Evolutionary conservation across 2,329 filamentous ascomycete species (phyloP), one percentile per base, ranked within the genome.

Genomic region (Talaromyces sp.): DNA sequence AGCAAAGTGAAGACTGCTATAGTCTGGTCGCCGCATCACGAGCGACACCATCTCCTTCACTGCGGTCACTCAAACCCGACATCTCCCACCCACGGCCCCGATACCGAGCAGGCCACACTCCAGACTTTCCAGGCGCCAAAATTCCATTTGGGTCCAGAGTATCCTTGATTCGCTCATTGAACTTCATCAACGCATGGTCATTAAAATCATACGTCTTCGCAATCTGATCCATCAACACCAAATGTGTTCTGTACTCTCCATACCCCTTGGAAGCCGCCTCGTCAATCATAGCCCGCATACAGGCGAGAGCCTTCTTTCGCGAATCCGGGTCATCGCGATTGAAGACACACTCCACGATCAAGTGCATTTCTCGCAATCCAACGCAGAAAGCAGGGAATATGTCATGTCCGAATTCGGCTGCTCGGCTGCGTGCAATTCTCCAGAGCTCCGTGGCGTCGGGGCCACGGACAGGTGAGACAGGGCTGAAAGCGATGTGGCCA

Each of bases 91-190:
- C 54, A 35, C 65, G 65, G 37, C 62, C 65, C 10, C 65, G 50
- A 35, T 56, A 56, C 11, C 50, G 27, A 35, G 50, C 50, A 19
- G 50, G 63, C 80, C 80, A 82, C n/a, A 83, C 78, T 0, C 81
- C 81, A 66, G 79, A 80, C 66, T 80, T 79, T 0, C 82, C 82
- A 2, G 80, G 81, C 7, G 80, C 78, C 57, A 83, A 67, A 61
- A 83, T 82, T 0, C 80, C 80, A 66, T 81, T 82, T 1, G 81
- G 81, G 72, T 83, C 81, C 13, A 83, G 64, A 1, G 77, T 75
- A 70, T 83, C 79, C 71, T 83, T 83, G 64, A 83, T 76, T 45
- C 68, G 73, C 69, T 82, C 77, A 62, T 81, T 81, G 59, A 83
- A 74, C 66, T 73, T 77, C 73, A 79, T 75, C 68, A 78, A 69